Percentiles rank a stretch among this genome's conserved stretches.
Conservation (phyloP, 441 rosid species). For the Jatropha podagrica region DNA sequence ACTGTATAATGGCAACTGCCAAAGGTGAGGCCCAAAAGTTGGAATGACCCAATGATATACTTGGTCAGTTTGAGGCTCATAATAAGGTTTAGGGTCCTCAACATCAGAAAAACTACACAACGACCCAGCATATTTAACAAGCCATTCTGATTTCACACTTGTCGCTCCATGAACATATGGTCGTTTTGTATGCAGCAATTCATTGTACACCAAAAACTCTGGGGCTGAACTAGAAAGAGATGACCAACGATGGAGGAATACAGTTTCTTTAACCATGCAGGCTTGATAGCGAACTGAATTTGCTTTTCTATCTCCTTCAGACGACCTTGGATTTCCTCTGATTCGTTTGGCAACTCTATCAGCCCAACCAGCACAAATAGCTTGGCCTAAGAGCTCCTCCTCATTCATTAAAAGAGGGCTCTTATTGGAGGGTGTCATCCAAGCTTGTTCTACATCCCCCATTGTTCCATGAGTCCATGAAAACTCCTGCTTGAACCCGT, state of each 20-base stretch:
- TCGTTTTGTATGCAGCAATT: slow-evolving; percentile 62
- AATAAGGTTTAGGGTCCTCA: slow-evolving; percentile 63
- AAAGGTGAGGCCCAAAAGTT: slow-evolving; percentile 60
- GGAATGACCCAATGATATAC: slow-evolving; percentile 59
- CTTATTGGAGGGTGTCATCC: slow-evolving; percentile 54
- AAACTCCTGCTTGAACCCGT: slow-evolving; percentile 41
- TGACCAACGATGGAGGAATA: slow-evolving; percentile 80
- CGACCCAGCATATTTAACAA: slow-evolving; percentile 58
- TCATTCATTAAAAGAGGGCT: slow-evolving; percentile 54
- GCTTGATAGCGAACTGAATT: slow-evolving; percentile 64
- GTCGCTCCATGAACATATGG: slow-evolving; percentile 92
- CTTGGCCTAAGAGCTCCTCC: slow-evolving; percentile 76
- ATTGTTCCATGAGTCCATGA: slow-evolving; percentile 71
- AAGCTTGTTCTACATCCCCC: slow-evolving; percentile 62
- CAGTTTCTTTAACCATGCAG: slow-evolving; percentile 59
- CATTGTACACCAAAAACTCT: slow-evolving; percentile 80
- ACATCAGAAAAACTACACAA: slow-evolving; percentile 58
- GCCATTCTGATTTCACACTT: slow-evolving; percentile 73
- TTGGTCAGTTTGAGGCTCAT: slow-evolving; percentile 51
- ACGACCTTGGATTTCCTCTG: slow-evolving; percentile 34
- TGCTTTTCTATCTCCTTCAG: slow-evolving; percentile 46
- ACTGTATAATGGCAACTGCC: slow-evolving; percentile 70
- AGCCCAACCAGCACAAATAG: slow-evolving; percentile 96
- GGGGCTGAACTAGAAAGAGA: slow-evolving; percentile 68
- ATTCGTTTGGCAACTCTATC: slow-evolving; percentile 80